Conservation (phyloP, 306 rosid genomes). For the Rosa lucieae region DNA sequence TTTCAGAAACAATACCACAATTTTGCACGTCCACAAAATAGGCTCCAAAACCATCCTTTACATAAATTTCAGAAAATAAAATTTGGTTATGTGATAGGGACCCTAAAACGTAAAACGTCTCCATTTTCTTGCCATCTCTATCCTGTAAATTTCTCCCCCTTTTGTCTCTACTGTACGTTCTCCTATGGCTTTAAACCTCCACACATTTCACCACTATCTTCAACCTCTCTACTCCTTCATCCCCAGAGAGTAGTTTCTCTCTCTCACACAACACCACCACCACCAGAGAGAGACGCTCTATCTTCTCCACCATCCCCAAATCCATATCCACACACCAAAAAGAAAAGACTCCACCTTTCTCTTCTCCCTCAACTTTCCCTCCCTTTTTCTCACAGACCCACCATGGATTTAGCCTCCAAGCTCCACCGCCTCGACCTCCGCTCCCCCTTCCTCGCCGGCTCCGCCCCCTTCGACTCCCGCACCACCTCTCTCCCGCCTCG, state of each 20-base stretch:
- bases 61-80: neutral
- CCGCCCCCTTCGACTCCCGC: conserved; percentile 47
- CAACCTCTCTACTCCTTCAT: neutral
- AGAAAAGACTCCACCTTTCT: neutral
- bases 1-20: no score
- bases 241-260: neutral
- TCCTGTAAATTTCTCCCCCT: neutral
- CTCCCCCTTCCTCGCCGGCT: conserved; percentile 56
- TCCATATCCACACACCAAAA: neutral
- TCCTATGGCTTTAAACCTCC: neutral
- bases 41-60: neutral
- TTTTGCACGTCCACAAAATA: neutral
- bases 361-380: neutral
- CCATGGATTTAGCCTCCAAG: conserved; percentile 66
- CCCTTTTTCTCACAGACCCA: neutral
- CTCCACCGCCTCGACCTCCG: conserved; percentile 70
- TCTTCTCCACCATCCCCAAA: neutral
- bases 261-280: neutral
- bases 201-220: neutral
- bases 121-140: neutral
- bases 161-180: neutral
- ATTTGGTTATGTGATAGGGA: neutral
- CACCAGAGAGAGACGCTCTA: neutral
- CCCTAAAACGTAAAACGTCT: neutral
- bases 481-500: conserved; percentile 32